phyloP scores from a whole-genome alignment of 179 eudicot genomes.

The Nepenthes alata region DNA sequence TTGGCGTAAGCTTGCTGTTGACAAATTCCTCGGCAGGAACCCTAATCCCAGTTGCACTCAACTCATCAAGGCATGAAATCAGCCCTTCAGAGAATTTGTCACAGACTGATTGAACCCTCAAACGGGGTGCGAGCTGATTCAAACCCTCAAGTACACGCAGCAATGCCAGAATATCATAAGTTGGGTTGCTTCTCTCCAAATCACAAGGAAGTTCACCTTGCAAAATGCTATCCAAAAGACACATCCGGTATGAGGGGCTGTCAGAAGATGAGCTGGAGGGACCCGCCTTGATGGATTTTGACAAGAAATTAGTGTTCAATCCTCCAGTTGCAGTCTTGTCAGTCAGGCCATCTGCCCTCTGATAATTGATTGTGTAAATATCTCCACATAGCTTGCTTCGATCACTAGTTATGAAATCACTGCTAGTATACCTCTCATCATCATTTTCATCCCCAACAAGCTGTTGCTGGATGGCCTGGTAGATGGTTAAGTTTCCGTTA shows the following conservation, averaged over 20 bases:
- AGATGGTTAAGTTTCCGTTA: conserved; percentile 73
- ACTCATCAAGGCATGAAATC: conserved; percentile 46
- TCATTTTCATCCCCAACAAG: conserved; percentile 85
- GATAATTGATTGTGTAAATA: conserved; percentile 73
- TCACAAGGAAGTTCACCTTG: conserved; percentile 95
- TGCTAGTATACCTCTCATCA: conserved; percentile 54
- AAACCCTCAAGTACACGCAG: conserved; percentile 79
- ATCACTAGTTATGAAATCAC: conserved; percentile 61
- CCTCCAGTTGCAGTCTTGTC: conserved; percentile 38
- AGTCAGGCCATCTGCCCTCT: conserved; percentile 55
- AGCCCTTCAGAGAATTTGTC: conserved; percentile 71
- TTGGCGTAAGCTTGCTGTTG: conserved; percentile 82
- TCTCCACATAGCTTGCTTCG: conserved; percentile 86
- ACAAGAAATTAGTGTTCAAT: conserved; percentile 29
- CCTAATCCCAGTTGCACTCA: conserved; percentile 35
- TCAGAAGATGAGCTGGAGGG: conserved; percentile 29
- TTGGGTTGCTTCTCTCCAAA: conserved; percentile 68
- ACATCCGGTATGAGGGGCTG: conserved; percentile 26
- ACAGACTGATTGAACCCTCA: conserved; percentile 50
- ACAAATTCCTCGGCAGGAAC: conserved; percentile 66
- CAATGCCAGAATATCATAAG: conserved; percentile 66
- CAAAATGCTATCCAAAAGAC: conserved; percentile 75
- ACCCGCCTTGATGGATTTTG: conserved; percentile 40
- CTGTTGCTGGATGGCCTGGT: conserved; percentile 92
- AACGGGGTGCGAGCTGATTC: conserved; percentile 87